phyloP scores from a whole-genome alignment of 768 basidiomycete genomes.

The Sarcomyxa edulis region DNA sequence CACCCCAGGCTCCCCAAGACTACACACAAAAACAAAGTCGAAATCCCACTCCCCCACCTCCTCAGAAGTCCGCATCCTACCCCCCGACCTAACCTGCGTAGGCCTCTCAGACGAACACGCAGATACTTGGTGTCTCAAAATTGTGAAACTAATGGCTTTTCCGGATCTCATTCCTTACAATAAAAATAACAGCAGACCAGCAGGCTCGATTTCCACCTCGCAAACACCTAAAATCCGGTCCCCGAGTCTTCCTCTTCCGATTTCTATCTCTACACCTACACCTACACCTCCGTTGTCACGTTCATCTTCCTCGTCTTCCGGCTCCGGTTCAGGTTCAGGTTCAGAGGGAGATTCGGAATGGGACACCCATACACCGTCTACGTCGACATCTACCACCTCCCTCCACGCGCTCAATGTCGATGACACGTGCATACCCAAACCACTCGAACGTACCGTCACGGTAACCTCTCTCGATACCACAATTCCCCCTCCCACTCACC shows the following conservation, averaged over 20 bases:
- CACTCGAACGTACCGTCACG: no score
- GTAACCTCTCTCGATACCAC: no score
- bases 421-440: no score
- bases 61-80: constrained; percentile 55
- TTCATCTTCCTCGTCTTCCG: constrained; percentile 1
- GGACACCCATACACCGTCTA: no score
- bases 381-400: no score
- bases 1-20: not conserved
- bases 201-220: constrained; percentile 7
- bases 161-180: constrained; percentile 61
- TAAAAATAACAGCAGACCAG: no score
- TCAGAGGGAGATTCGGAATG: no score
- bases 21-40: constrained; percentile 12
- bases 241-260: constrained; percentile 4
- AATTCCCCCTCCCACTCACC: constrained; percentile 38
- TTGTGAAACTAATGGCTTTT: constrained; percentile 73
- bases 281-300: constrained; percentile 5
- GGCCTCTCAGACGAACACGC: constrained; percentile 65
- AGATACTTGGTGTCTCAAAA: constrained; percentile 72
- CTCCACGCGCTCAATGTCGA: not conserved
- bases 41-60: constrained; percentile 51
- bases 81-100: constrained; percentile 72
- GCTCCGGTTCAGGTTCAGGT: no score
- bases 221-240: not conserved
- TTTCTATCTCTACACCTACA: constrained; percentile 2